These are phyloP conservation scores for Magnusiomyces paraingens DNA, from an alignment of 1,139 yeast genomes.

Conservation along the genomic window DNA sequence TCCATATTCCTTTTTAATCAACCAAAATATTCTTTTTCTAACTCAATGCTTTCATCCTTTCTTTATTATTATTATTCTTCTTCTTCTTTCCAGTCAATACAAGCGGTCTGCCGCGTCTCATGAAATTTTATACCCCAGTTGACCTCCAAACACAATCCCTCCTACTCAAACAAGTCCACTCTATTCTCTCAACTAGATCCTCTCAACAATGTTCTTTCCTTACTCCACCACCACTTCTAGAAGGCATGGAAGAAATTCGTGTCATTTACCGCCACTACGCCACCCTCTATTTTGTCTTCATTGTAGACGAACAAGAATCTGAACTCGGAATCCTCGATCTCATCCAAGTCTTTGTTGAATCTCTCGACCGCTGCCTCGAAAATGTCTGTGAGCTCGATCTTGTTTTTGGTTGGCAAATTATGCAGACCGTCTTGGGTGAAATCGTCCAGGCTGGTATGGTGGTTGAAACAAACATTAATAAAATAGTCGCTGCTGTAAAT, in stretches of 20 bases:
- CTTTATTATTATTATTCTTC: not conserved
- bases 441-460: slow-evolving; percentile 98
- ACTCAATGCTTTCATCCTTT: not conserved
- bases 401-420: slow-evolving; percentile 95
- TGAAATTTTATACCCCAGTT: slow-evolving; percentile 89
- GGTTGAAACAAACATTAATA: slow-evolving; percentile 80
- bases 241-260: slow-evolving; percentile 51
- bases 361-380: slow-evolving; percentile 83
- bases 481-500: slow-evolving; percentile 66
- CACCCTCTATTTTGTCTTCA: slow-evolving; percentile 86
- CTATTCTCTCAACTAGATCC: slow-evolving; percentile 59
- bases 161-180: slow-evolving; percentile 68
- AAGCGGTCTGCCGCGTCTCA: slow-evolving; percentile 84
- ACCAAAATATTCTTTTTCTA: slow-evolving; percentile 9
- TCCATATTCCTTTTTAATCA: not conserved
- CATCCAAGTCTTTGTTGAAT: slow-evolving; percentile 95
- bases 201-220: slow-evolving; percentile 74
- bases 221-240: slow-evolving; percentile 67
- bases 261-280: slow-evolving; percentile 94
- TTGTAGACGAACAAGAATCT: slow-evolving; percentile 92
- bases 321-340: slow-evolving; percentile 90
- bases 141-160: slow-evolving; percentile 69
- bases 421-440: slow-evolving; percentile 79
- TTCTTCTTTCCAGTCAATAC: slow-evolving; percentile 53
- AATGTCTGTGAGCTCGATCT: slow-evolving; percentile 93